Percentiles rank a stretch among this genome's conserved stretches.
Evolutionary conservation across 805 yeast species (phyloP).

Genomic region (Saturnispora sekii): DNA sequence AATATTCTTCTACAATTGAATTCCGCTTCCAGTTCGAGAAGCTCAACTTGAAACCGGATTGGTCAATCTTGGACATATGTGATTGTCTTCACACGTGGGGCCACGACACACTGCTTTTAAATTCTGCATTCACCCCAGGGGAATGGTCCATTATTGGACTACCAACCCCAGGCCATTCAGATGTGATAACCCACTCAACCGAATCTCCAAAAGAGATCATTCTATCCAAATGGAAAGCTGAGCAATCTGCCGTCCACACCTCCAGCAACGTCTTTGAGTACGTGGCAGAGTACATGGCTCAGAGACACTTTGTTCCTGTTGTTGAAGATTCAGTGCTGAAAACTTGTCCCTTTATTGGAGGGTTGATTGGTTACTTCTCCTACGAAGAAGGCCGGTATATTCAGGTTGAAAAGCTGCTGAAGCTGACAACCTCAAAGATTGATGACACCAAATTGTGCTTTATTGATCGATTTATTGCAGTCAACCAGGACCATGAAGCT

Average conservation of each 20-base stretch:
- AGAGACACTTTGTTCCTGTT: slow-evolving; percentile 23
- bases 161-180: slow-evolving; percentile 36
- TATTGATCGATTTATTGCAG: slow-evolving; percentile 53
- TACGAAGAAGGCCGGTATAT: slow-evolving; percentile 75
- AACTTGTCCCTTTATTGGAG: slow-evolving; percentile 78
- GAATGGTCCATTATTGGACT: slow-evolving; percentile 81
- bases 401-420: slow-evolving; percentile 25
- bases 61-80: slow-evolving; percentile 32
- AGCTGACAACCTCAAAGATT: slow-evolving; percentile 30
- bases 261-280: slow-evolving; percentile 40
- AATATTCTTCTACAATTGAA: slow-evolving; percentile 6
- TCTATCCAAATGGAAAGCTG: slow-evolving; percentile 24
- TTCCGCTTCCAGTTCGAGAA: slow-evolving; percentile 15
- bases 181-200: slow-evolving; percentile 53
- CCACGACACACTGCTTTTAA: slow-evolving; percentile 49
- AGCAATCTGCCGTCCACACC: not conserved
- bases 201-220: slow-evolving; percentile 27
- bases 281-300: slow-evolving; percentile 39
- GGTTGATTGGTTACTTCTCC: slow-evolving; percentile 74
- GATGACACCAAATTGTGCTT: slow-evolving; percentile 74
- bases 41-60: slow-evolving; percentile 1
- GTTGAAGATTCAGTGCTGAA: slow-evolving; percentile 22
- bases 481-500: slow-evolving; percentile 38
- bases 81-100: slow-evolving; percentile 29
- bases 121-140: slow-evolving; percentile 80